Conservation (phyloP, 1,139 yeast genomes). For the Blastobotrys proliferans region DNA sequence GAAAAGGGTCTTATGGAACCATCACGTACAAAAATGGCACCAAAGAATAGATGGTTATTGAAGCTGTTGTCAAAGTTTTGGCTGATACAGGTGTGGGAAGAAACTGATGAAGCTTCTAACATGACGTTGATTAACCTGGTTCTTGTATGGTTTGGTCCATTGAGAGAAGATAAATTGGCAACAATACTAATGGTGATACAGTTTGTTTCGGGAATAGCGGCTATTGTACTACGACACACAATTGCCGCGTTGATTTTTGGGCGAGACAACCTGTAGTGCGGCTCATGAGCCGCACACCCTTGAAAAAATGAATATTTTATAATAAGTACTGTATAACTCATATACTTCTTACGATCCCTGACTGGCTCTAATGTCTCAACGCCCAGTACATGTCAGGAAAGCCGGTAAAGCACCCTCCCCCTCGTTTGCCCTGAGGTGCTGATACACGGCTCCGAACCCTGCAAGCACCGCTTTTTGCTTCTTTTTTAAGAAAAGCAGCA, state of each 20-base stretch:
- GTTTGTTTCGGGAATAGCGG: conserved; percentile 57
- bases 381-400: too few species aligned
- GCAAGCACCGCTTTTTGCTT: neutral
- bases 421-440: too few species aligned
- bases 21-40: conserved; percentile 45
- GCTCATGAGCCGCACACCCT: too few species aligned
- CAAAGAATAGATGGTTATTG: conserved; percentile 21
- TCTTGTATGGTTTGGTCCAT: conserved; percentile 83
- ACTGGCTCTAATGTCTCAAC: too few species aligned
- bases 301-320: too few species aligned
- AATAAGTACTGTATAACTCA: too few species aligned
- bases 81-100: conserved; percentile 48
- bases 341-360: too few species aligned
- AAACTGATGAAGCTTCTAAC: conserved; percentile 55
- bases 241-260: conserved; percentile 86
- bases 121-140: conserved; percentile 81
- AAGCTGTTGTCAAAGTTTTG: conserved; percentile 41
- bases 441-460: neutral
- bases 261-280: conserved; percentile 66
- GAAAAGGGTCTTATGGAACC: conserved; percentile 73
- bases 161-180: conserved; percentile 78
- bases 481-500: too few species aligned
- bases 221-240: conserved; percentile 73
- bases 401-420: too few species aligned
- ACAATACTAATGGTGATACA: conserved; percentile 56